These are phyloP conservation scores for Hanseniaspora singularis DNA, from an alignment of 805 yeast genomes.

Conservation along the genomic window DNA sequence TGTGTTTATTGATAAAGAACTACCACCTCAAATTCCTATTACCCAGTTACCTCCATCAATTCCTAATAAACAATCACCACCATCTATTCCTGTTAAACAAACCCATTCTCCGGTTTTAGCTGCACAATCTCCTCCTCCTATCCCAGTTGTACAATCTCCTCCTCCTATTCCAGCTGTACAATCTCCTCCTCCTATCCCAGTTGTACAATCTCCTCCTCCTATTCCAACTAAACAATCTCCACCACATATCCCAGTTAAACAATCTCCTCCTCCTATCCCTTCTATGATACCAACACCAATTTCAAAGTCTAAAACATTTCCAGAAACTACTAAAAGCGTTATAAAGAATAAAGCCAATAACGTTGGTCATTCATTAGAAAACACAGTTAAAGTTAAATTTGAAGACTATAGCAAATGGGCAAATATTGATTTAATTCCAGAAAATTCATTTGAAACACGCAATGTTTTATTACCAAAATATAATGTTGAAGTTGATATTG, in stretches of 20 bases:
- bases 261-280: conserved; percentile 16
- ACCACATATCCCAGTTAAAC: conserved; percentile 11
- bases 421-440: not conserved
- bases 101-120: not conserved
- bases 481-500: conserved; percentile 48
- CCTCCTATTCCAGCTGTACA: not conserved
- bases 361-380: no score
- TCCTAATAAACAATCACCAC: not conserved
- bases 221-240: conserved; percentile 5
- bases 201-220: no score
- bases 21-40: not conserved
- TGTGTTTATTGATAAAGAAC: not conserved
- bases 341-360: no score
- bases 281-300: conserved; percentile 3
- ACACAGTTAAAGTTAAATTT: not conserved
- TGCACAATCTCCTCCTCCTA: not conserved
- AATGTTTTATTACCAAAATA: conserved; percentile 18
- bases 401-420: not conserved
- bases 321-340: no score
- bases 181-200: not conserved
- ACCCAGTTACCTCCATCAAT: not conserved
- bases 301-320: not conserved
- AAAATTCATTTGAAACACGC: not conserved
- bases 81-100: not conserved
- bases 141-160: no score